Base-by-base conservation (phyloP, 2,329 filamentous ascomycete species). In the Fusarium torreyae region DNA sequence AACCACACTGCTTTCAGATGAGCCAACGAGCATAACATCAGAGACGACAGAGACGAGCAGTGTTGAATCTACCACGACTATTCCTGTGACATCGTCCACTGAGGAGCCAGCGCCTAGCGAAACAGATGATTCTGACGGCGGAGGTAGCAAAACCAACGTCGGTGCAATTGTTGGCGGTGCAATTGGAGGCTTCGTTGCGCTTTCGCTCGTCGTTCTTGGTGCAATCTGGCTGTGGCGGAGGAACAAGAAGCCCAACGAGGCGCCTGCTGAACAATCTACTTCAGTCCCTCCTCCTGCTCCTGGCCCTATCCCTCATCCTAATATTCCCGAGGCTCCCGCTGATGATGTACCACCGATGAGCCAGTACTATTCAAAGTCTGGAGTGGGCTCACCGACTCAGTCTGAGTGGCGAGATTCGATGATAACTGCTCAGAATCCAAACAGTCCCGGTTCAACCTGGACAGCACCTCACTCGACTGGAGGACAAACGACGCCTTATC, bases 161-260 rank as follows among this genome's bases (percentile, higher is more conserved):
- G 67, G 67, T 9, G 61, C 67, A 17, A 69, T 69, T 6, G 42
- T 69, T 0, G 67, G 67, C 3, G 67, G 67, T 4, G 28, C 54
- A 0, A 61, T 69, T 9, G 67, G 67, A 1, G 66, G 67, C 4
- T 55, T 69, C 13, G 39, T 60, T 1, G 49, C 39, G 3, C 17
- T 69, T 7, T 66, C 61, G 0, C n/a, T 69, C 0, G 13, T 66
- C 4, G 43, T 66, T 4, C 28, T 69, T 4, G 66, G 49, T 4
- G 31, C 43, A 6, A 36, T 69, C 8, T 69, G 55, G 65, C 8
- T 69, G 1, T 17, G 45, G 14, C 51, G 65, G 22, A 40, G 24
- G 9, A 66, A 65, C 18, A 69, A 44, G 24, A 66, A 62, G n/a
- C 31, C 43, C 11, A 14, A 34, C 6, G 14, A 22, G 1, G 5